Conservation (phyloP, 768 basidiomycete species). For the Leccinum aurantiacum region DNA sequence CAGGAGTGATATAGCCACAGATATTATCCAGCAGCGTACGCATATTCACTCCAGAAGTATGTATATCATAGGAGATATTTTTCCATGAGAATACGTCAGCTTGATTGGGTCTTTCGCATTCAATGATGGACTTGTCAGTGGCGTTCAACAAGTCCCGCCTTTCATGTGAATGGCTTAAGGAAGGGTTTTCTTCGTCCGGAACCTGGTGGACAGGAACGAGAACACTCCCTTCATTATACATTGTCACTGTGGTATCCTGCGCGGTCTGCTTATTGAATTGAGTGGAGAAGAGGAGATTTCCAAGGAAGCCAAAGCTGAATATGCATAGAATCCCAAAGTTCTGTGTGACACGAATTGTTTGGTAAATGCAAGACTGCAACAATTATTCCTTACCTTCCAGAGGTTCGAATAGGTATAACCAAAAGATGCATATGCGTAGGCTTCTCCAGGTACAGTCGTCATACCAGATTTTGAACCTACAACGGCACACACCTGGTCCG, state of each 20-base stretch:
- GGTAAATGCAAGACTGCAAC: not conserved
- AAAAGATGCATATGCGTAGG: constrained; percentile 37
- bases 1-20: constrained; percentile 50
- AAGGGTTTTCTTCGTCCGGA: constrained; percentile 21
- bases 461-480: constrained; percentile 42
- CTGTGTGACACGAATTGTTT: constrained; percentile 10
- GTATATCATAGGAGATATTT: constrained; percentile 64
- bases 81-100: constrained; percentile 80
- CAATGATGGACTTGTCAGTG: not conserved
- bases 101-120: constrained; percentile 22
- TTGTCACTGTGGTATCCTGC: constrained; percentile 32
- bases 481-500: constrained; percentile 45
- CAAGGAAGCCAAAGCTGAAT: constrained; percentile 42
- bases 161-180: not conserved
- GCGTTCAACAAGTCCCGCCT: not conserved
- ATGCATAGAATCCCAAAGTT: constrained; percentile 46
- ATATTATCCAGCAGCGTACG: constrained; percentile 46
- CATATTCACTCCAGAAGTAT: constrained; percentile 35
- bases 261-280: constrained; percentile 32
- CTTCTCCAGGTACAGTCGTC: constrained; percentile 41
- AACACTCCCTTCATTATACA: constrained; percentile 18
- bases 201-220: not conserved
- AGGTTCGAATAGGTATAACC: constrained; percentile 29
- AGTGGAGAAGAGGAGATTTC: constrained; percentile 36
- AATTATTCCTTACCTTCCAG: constrained; percentile 38